Evolutionary conservation across 2,329 filamentous ascomycete genomes (phyloP).

Genomic region (Stagonosporopsis cucurbitacearum): DNA sequence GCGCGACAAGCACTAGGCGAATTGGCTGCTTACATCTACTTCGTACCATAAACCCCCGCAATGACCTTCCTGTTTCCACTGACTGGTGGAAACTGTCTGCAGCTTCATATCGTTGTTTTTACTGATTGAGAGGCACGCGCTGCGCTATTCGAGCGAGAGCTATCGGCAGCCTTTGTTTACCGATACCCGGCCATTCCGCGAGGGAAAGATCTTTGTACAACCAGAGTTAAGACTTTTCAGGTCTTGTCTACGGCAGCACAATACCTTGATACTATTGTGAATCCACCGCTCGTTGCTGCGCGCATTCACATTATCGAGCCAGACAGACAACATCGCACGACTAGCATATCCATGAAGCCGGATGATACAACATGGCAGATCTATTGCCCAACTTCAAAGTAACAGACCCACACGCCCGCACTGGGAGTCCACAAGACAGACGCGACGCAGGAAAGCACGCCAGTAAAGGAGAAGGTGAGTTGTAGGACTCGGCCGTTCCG

Average conservation of each 20-base stretch:
- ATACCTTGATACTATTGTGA: neutral
- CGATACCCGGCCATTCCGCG: constrained; percentile 18
- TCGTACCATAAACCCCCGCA: neutral
- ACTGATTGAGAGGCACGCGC: neutral
- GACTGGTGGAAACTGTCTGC: neutral
- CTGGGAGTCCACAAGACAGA: constrained; percentile 36
- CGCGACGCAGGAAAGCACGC: constrained; percentile 35
- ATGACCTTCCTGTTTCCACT: neutral
- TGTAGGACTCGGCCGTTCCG: constrained; percentile 9
- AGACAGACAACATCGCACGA: neutral
- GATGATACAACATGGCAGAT: constrained; percentile 44
- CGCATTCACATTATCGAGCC: neutral
- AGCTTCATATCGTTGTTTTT: neutral
- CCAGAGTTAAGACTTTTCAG: neutral
- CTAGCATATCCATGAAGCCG: constrained; percentile 24
- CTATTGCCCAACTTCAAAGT: constrained; percentile 53
- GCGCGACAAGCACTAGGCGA: constrained; percentile 12
- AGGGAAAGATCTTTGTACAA: constrained; percentile 10
- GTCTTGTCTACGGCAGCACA: constrained; percentile 1
- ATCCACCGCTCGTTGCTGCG: neutral
- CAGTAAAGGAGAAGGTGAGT: constrained; percentile 34
- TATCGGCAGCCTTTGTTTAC: constrained; percentile 17
- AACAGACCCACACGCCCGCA: constrained; percentile 50
- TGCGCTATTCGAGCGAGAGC: neutral
- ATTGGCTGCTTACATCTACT: constrained; percentile 2